phyloP scores from a whole-genome alignment of 257 asterid genomes.

The Plantago major region DNA sequence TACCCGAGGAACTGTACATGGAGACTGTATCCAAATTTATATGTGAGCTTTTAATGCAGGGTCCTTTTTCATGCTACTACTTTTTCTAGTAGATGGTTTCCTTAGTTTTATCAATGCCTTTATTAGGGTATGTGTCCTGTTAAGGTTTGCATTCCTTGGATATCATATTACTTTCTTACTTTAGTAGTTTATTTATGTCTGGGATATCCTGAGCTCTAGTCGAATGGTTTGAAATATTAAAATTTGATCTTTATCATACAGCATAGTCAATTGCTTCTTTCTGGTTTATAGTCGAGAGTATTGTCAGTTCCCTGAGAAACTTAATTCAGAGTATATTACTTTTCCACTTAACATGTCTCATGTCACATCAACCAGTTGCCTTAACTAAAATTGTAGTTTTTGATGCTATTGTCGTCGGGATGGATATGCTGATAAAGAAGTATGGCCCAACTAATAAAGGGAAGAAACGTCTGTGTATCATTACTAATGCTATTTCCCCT shows the following conservation, averaged over 20 bases:
- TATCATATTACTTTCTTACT: too few species aligned
- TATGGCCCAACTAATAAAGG: constrained; percentile 76
- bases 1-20: constrained; percentile 72
- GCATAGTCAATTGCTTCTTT: too few species aligned
- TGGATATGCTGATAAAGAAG: constrained; percentile 90
- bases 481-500: constrained; percentile 69
- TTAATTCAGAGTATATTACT: not conserved
- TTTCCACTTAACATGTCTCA: constrained; percentile 8
- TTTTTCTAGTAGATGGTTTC: not conserved
- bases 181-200: too few species aligned
- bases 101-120: too few species aligned
- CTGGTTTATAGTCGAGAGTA: too few species aligned
- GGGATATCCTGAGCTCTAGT: too few species aligned
- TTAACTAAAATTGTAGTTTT: constrained; percentile 70
- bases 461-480: constrained; percentile 80
- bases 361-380: constrained; percentile 29
- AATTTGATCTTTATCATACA: too few species aligned
- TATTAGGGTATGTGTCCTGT: too few species aligned
- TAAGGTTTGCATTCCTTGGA: too few species aligned
- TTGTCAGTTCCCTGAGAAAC: not conserved
- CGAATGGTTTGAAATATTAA: too few species aligned
- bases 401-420: constrained; percentile 91
- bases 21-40: constrained; percentile 80
- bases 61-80: not conserved
- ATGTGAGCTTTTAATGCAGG: not conserved